Base-by-base conservation (phyloP, 805 yeast genomes). In the Yarrowia keelungensis region DNA sequence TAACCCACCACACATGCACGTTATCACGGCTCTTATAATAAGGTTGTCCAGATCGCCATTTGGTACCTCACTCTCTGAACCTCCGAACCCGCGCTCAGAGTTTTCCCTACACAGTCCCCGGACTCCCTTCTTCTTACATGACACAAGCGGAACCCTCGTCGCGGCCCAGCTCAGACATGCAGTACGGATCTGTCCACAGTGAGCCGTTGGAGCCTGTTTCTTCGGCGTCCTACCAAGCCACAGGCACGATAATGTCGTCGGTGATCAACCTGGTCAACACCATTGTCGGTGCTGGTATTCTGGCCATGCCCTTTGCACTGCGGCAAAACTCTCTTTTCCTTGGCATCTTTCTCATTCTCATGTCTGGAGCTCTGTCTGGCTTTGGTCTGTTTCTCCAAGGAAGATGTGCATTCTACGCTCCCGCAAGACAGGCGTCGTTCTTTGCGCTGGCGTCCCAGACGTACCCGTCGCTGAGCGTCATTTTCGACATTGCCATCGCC, bases 231-330 rank as follows among this genome's bases (percentile, higher is more conserved):
- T 50, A 46, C 43, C 46, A 67, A 36, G 69, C 69, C 16, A 45
- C 69, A 19, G 67, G 89, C 8, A 80, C 87, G 22, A 75, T 82
- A 38, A 70, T 77, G 2, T 86, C 91, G 4, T 86, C 91, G 8
- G 77, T 85, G 35, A 81, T 89, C 72, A 89, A 88, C 78, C 81
- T 90, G 61, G 80, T 87, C 69, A 89, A 89, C 76, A 90, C 94
- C 50, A 88, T 89, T 69, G 81, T 89, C 26, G 94, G 94, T 4
- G 92, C 95, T 0, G 95, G 95, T 0, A 80, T 90, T 72, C 83
- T 90, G 59, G 91, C 92, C 19, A 84, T 89, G 82, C 93, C 95
- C 3, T 86, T 83, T 71, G 90, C 93, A 1, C 84, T 87, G 74
- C 80, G 82, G 53, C 81, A 89, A 19, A 89, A 90, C 74, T 91